These are phyloP conservation scores for Alternaria gaisen DNA, from an alignment of 2,329 filamentous ascomycete genomes.

Conservation along the genomic window DNA sequence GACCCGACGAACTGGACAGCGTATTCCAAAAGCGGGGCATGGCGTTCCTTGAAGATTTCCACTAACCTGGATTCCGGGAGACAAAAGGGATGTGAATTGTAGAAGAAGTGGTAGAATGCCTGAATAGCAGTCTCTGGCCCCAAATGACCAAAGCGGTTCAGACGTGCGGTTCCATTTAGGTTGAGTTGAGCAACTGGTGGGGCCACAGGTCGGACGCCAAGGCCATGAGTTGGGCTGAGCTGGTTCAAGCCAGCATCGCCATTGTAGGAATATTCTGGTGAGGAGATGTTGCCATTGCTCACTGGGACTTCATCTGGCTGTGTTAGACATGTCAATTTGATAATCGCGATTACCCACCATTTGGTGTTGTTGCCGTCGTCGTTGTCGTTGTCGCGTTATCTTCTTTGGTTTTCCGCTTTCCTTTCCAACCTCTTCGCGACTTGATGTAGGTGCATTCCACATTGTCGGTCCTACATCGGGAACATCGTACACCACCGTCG, in stretches of 20 bases:
- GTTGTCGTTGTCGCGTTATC: slow-evolving; percentile 32
- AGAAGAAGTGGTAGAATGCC: slow-evolving; percentile 61
- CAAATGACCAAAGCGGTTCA: slow-evolving; percentile 39
- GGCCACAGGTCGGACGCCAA: slow-evolving; percentile 30
- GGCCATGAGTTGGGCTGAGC: slow-evolving; percentile 32
- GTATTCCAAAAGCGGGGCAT: slow-evolving; percentile 57
- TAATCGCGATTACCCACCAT: slow-evolving; percentile 28
- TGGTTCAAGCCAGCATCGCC: slow-evolving; percentile 37
- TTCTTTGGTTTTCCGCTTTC: slow-evolving; percentile 52
- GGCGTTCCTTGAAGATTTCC: slow-evolving; percentile 53
- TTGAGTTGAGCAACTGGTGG: slow-evolving; percentile 42
- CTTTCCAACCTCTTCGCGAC: slow-evolving; percentile 61
- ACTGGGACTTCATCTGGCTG: slow-evolving; percentile 23
- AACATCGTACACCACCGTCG: slow-evolving; percentile 60
- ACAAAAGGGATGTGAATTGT: slow-evolving; percentile 64
- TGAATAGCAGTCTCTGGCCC: slow-evolving; percentile 43
- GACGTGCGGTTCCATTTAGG: slow-evolving; percentile 43
- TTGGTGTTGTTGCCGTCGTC: slow-evolving; percentile 17
- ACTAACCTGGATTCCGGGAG: slow-evolving; percentile 57
- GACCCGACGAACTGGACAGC: slow-evolving; percentile 67
- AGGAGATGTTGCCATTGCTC: slow-evolving; percentile 37
- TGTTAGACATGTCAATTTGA: slow-evolving; percentile 4
- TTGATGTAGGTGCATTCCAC: slow-evolving; percentile 62
- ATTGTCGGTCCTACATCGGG: slow-evolving; percentile 57
- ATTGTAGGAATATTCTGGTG: slow-evolving; percentile 44